A percentile compares a stretch with the other conserved stretches of the same genome.
Evolutionary conservation across 2,329 filamentous ascomycete species (phyloP).

Genomic region (Fulvia fulva): DNA sequence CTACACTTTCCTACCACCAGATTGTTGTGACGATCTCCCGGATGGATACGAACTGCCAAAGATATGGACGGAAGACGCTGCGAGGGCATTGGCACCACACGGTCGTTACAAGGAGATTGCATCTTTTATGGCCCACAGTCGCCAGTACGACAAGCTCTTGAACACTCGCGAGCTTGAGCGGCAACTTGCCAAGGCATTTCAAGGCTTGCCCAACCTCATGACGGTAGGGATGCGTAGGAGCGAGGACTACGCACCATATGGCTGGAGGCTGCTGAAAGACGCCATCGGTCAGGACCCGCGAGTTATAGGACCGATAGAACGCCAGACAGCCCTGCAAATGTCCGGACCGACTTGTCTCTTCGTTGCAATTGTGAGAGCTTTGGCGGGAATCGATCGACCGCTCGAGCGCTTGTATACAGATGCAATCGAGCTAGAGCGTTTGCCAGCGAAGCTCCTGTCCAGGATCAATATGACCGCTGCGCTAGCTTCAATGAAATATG

Average conservation of each 20-base stretch:
- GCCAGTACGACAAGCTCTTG: conserved; percentile 23
- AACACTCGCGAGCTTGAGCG: conserved; percentile 13
- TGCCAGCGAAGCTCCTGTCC: conserved; percentile 14
- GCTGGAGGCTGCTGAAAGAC: conserved; percentile 24
- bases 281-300: conserved; percentile 29
- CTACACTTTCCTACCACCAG: conserved; percentile 23
- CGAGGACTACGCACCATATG: conserved; percentile 28
- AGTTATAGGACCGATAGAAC: conserved; percentile 25
- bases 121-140: conserved; percentile 20
- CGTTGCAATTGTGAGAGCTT: conserved; percentile 23
- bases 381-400: conserved; percentile 11
- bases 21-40: conserved; percentile 18
- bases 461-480: conserved; percentile 19
- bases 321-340: conserved; percentile 14
- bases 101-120: background rate
- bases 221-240: conserved; percentile 32
- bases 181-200: conserved; percentile 17
- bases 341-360: conserved; percentile 28
- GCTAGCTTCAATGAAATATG: conserved; percentile 25
- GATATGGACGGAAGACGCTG: background rate
- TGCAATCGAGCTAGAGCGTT: conserved; percentile 30
- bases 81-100: background rate
- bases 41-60: conserved; percentile 6
- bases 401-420: conserved; percentile 33
- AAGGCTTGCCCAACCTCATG: conserved; percentile 25